Base-by-base conservation (phyloP, 140 eudicot species). In the Cichorium intybus region DNA sequence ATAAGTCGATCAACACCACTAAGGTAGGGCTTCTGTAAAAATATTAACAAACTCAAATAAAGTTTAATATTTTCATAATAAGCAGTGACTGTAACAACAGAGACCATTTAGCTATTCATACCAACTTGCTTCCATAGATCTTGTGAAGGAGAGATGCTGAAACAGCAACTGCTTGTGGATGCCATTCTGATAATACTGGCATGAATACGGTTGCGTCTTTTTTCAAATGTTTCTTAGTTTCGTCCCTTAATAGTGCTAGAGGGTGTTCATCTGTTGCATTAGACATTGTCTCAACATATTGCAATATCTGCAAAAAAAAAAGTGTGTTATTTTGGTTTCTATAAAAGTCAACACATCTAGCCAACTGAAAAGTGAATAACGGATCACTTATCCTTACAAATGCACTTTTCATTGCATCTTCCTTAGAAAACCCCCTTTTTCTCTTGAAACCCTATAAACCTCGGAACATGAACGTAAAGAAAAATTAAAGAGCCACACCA, bases 91-190 rank as follows among this genome's bases (percentile, higher is more conserved):
- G 33, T 34, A 18, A 28, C 41, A 43, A 52, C 5, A 7, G 41
- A 59, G 51, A 57, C 39, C 48, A 51, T 67, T n/a, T n/a, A n/a
- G n/a, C n/a, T n/a, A 60, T 46, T 16, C 83, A 68, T 84, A 93
- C 99, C 94, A 93, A 76, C 65, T 89, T 93, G 81, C 80, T 81
- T 45, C 97, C 99, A 71, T 84, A 93, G 60, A 93, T 88, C 74
- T 86, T 89, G 82, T 93, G 99, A 70, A 93, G 84, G 34, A 93
- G 88, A 76, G 94, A 93, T 55, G 94, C 93, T 64, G 97, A 86
- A 64, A 93, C 88, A 46, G 82, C 88, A 63, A 55, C 68, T 26
- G 90, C 95, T 80, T 84, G 90, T 60, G 85, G 79, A 81, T 86
- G 84, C 85, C 99, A 81, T 55, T 77, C 87, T 65, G 99, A 77